These are phyloP conservation scores for Clarireedia paspali DNA, from an alignment of 2,329 filamentous ascomycete genomes.

Conservation along the genomic window DNA sequence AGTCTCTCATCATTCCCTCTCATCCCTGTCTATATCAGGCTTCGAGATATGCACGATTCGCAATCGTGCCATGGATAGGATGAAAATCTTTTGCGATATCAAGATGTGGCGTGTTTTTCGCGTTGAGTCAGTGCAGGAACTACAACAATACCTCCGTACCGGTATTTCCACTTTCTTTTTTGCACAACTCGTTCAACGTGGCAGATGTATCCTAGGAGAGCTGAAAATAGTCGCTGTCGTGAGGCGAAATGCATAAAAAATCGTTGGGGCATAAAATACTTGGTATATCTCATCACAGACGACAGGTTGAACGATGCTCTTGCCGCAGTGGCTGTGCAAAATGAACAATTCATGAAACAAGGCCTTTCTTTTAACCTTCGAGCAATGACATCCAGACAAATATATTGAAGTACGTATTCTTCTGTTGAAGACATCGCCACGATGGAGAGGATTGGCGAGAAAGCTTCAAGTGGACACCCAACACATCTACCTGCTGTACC, in stretches of 20 bases:
- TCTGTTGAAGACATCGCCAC: not conserved
- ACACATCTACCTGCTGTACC: no score
- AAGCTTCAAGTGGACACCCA: no score
- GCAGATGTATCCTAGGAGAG: not conserved
- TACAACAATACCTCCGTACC: not conserved
- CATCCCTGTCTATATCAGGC: slow-evolving; percentile 1
- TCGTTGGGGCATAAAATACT: slow-evolving; percentile 1
- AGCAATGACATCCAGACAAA: not conserved
- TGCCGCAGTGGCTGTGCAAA: slow-evolving; percentile 6
- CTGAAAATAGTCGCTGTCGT: not conserved
- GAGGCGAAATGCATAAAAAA: slow-evolving; percentile 5
- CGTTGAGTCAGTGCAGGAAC: not conserved
- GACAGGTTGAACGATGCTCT: slow-evolving; percentile 5
- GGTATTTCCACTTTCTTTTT: not conserved
- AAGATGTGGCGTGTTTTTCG: not conserved
- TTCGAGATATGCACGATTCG: not conserved
- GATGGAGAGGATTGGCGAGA: not conserved
- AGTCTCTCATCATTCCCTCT: not conserved
- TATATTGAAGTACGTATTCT: not conserved
- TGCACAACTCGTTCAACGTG: not conserved
- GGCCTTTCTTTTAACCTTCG: not conserved
- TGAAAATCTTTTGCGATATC: not conserved
- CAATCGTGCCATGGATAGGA: not conserved
- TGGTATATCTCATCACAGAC: slow-evolving; percentile 5
- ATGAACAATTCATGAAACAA: not conserved